A percentile compares a stretch with the other conserved stretches of the same genome.
Evolutionary conservation across 768 basidiomycete genomes (phyloP).

Genomic region (Asterophora lycoperdoides): DNA sequence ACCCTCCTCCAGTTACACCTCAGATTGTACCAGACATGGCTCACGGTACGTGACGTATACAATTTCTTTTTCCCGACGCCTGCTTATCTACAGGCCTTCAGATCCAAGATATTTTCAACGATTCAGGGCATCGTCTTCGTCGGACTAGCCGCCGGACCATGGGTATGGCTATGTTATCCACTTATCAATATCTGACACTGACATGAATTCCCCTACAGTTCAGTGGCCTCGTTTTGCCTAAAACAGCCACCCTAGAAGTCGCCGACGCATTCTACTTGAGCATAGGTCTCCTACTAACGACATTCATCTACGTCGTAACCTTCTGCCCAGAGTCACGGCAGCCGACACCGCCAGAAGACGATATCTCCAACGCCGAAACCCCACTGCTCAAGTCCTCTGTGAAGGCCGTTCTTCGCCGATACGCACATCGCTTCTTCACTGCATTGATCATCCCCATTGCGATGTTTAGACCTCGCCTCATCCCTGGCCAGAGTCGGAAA

Average conservation of each 20-base stretch:
- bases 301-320: constrained; percentile 38
- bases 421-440: constrained; percentile 28
- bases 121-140: constrained; percentile 74
- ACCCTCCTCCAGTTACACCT: constrained; percentile 40
- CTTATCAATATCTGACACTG: not conserved
- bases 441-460: constrained; percentile 61
- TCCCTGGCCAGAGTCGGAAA: constrained; percentile 37
- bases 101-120: constrained; percentile 53
- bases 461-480: constrained; percentile 59
- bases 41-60: constrained; percentile 31
- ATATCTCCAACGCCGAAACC: constrained; percentile 20
- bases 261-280: constrained; percentile 39
- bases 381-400: constrained; percentile 28
- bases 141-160: constrained; percentile 77
- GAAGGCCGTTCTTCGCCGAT: constrained; percentile 21
- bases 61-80: not conserved
- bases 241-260: constrained; percentile 52
- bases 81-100: constrained; percentile 12
- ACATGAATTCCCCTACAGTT: constrained; percentile 24
- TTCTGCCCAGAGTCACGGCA: constrained; percentile 53
- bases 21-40: constrained; percentile 49
- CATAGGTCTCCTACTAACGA: constrained; percentile 32
- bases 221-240: constrained; percentile 50
- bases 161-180: constrained; percentile 43
- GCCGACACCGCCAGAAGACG: constrained; percentile 16